Evolutionary conservation across 768 basidiomycete species (phyloP), one percentile per base, ranked within the genome.

Genomic region (Collybia sordida): DNA sequence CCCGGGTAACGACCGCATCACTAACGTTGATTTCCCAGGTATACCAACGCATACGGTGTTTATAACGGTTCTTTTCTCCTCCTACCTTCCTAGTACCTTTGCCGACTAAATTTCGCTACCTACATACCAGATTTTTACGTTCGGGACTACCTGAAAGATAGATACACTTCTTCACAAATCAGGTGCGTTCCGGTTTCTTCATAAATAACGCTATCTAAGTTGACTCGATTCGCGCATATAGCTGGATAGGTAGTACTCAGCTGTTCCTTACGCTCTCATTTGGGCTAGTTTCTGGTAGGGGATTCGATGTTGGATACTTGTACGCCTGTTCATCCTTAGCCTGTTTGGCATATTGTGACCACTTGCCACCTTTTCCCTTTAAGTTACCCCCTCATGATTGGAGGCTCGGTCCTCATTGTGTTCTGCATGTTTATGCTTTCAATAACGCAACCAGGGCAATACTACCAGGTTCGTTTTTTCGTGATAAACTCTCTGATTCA

Each of bases 351-450:
- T 19, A 21, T 12, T 7, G 17, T 21, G 17, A 41, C 36, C 18
- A 23, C 28, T 27, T 25, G 11, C 19, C 19, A 12, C 19, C 9
- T 39, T 12, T 18, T 19, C 7, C 23, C 17, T 5, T 15, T 19
- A 8, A 68, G 65, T 50, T 62, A 63, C 25, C 56, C 61, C 46
- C 54, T 67, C 14, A 58, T 65, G 56, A 59, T 64, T 15, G 62
- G 64, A 0, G 67, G 66, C 14, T 56, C 63, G 11, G 17, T 62
- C 19, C 49, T 69, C 14, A 57, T 66, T 15, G 51, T 60, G 11
- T 61, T 69, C 42, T 68, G 60, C 19, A 60, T 70, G 17, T 67
- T 69, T 54, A 67, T 67, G 64, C 45, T 69, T 8, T 69, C 69
- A 4, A 47, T 70, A 11, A 47, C 63, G n/a, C 50, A 63, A 15